These are phyloP conservation scores for Scedosporium boydii DNA, from an alignment of 2,329 filamentous ascomycete species.

Conservation along the genomic window DNA sequence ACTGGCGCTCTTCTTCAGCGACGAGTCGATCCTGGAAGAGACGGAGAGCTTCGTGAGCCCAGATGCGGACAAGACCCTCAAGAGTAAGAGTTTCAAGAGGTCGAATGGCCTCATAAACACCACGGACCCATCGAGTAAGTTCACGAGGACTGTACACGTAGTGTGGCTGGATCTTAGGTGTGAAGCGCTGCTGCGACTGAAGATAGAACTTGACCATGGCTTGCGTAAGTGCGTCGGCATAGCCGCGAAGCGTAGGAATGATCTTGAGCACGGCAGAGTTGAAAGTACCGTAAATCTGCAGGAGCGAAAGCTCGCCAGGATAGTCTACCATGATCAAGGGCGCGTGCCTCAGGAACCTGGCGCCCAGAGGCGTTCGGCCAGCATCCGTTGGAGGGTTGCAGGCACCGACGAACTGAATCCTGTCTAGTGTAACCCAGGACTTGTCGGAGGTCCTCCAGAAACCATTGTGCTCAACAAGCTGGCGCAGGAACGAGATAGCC, in stretches of 20 bases:
- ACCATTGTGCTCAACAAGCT: conserved; percentile 96
- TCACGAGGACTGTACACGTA: conserved; percentile 99
- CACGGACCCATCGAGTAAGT: conserved; percentile 92
- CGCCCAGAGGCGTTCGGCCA: conserved; percentile 86
- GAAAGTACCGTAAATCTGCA: conserved; percentile 98
- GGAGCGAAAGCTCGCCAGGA: conserved; percentile 85
- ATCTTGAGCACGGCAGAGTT: conserved; percentile 95
- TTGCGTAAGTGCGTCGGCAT: conserved; percentile 85
- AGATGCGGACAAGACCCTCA: conserved; percentile 90
- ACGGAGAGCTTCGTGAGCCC: conserved; percentile 93
- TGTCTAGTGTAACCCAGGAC: conserved; percentile 93
- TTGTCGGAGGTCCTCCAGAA: conserved; percentile 99
- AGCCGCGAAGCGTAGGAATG: conserved; percentile 86
- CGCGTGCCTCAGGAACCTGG: conserved; percentile 88
- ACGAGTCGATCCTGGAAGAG: conserved; percentile 97
- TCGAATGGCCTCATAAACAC: conserved; percentile 92
- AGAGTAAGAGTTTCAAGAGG: conserved; percentile 80
- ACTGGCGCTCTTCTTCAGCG: conserved; percentile 83
- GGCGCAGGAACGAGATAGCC: conserved; percentile 92
- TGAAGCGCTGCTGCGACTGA: conserved; percentile 90
- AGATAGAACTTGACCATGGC: conserved; percentile 97
- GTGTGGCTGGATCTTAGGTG: conserved; percentile 91
- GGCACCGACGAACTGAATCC: conserved; percentile 97
- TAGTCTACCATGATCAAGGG: conserved; percentile 99
- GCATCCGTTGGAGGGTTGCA: conserved; percentile 98